phyloP scores from a whole-genome alignment of 352 stramenopile genomes.

The Phytophthora litchii region DNA sequence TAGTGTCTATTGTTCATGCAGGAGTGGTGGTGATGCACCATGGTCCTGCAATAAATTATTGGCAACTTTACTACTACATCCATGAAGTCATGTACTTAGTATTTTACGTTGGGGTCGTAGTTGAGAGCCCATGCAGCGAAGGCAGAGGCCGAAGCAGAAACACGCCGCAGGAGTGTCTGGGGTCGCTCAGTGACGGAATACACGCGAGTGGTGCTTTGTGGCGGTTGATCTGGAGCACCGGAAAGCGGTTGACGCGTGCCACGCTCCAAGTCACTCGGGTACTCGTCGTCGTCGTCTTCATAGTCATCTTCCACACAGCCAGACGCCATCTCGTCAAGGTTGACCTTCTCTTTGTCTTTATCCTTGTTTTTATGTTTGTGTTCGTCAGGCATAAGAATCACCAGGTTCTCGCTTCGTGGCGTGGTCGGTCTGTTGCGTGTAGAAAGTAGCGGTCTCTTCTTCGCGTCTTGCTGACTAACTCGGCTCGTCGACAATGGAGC shows the following conservation, averaged over 20 bases:
- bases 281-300: constrained; percentile 33
- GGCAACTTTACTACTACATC: too few relatives aligned
- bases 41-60: too few relatives aligned
- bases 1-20: not conserved
- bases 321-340: constrained; percentile 27
- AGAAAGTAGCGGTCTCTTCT: constrained; percentile 37
- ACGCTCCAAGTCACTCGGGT: constrained; percentile 23
- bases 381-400: constrained; percentile 34
- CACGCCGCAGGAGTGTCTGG: constrained; percentile 31
- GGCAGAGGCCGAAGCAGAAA: constrained; percentile 37
- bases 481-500: constrained; percentile 20
- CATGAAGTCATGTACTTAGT: constrained; percentile 20
- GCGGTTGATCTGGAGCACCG: constrained; percentile 14
- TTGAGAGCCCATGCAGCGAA: constrained; percentile 43
- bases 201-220: constrained; percentile 18
- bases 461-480: constrained; percentile 28
- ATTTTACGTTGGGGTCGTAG: constrained; percentile 38
- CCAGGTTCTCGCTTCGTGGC: constrained; percentile 40
- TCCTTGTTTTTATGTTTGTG: constrained; percentile 7
- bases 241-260: constrained; percentile 13
- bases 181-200: constrained; percentile 38
- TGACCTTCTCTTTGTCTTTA: constrained; percentile 18
- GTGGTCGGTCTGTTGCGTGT: constrained; percentile 26
- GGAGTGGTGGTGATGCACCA: too few relatives aligned
- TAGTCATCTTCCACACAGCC: constrained; percentile 29